These are phyloP conservation scores for Lagerstroemia fauriei DNA, from an alignment of 441 rosid species.

Conservation along the genomic window DNA sequence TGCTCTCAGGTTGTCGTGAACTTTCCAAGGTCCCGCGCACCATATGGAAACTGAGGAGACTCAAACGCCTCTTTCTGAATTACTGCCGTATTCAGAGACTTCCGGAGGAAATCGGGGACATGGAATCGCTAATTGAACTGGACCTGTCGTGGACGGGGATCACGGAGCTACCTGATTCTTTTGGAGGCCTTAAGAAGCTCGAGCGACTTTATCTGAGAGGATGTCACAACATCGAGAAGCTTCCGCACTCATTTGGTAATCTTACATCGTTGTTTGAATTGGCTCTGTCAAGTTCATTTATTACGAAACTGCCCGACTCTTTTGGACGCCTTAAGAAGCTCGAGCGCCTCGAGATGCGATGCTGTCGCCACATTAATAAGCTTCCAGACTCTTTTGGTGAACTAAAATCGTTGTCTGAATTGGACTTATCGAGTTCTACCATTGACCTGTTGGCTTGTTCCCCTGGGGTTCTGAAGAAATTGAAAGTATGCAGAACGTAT, in stretches of 20 bases:
- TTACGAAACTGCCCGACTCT: no score
- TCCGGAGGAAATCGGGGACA: neutral
- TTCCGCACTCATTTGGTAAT: slow-evolving; percentile 7
- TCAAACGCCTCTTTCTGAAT: neutral
- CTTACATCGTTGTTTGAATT: neutral
- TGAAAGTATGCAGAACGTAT: no score
- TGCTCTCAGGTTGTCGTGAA: neutral
- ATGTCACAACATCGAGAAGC: neutral
- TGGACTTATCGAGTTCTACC: no score
- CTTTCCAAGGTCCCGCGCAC: neutral
- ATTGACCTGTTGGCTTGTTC: no score
- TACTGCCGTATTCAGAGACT: neutral
- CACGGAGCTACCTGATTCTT: neutral
- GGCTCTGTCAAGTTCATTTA: no score
- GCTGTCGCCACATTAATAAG: no score
- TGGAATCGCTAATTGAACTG: neutral
- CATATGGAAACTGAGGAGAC: neutral
- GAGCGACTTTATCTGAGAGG: neutral
- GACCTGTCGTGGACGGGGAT: neutral
- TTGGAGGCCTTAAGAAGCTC: slow-evolving; percentile 5
- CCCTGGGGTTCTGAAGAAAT: no score
- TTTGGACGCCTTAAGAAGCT: no score
- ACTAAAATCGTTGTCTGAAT: no score
- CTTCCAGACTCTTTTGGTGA: neutral
- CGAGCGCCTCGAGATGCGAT: no score